These are phyloP conservation scores for Coniochaeta pulveracea DNA, from an alignment of 2,329 filamentous ascomycete species.

Conservation along the genomic window DNA sequence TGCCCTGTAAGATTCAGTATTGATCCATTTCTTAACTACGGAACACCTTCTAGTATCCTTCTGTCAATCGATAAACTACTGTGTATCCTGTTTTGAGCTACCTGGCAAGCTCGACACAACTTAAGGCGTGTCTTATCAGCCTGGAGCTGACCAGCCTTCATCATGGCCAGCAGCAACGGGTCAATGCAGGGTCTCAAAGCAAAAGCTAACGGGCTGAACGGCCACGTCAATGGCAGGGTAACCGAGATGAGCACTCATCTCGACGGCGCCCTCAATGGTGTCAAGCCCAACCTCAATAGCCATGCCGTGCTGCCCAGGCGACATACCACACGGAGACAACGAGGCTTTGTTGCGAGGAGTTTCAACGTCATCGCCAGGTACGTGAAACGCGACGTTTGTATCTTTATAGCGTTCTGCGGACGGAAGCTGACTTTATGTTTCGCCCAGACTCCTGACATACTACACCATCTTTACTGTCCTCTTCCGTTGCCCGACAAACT, in stretches of 20 bases:
- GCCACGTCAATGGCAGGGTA: conserved; percentile 13
- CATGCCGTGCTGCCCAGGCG: conserved; percentile 21
- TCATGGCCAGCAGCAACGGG: conserved; percentile 30
- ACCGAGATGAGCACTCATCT: too few relatives aligned
- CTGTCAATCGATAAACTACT: too few relatives aligned
- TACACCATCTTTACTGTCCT: conserved; percentile 71
- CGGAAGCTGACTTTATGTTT: conserved; percentile 2
- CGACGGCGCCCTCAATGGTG: conserved; percentile 15
- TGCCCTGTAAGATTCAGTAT: too few relatives aligned
- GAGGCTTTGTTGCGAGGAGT: conserved; percentile 24
- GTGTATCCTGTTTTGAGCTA: too few relatives aligned
- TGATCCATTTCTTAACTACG: too few relatives aligned
- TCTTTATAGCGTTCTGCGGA: conserved; percentile 4
- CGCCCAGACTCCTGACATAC: conserved; percentile 65
- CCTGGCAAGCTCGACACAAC: too few relatives aligned
- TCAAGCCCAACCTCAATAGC: conserved; percentile 23
- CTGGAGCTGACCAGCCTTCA: conserved; percentile 6
- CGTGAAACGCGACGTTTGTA: conserved; percentile 9
- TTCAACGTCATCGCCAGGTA: conserved; percentile 46
- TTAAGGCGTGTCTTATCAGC: too few relatives aligned
- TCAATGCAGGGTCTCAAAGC: conserved; percentile 19
- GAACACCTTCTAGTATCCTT: too few relatives aligned
- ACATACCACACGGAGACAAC: conserved; percentile 14
- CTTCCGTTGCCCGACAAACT: conserved; percentile 68
- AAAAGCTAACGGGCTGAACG: conserved; percentile 12